Base-by-base conservation (phyloP, 2,329 filamentous ascomycete species). In the Diaporthe sp. region DNA sequence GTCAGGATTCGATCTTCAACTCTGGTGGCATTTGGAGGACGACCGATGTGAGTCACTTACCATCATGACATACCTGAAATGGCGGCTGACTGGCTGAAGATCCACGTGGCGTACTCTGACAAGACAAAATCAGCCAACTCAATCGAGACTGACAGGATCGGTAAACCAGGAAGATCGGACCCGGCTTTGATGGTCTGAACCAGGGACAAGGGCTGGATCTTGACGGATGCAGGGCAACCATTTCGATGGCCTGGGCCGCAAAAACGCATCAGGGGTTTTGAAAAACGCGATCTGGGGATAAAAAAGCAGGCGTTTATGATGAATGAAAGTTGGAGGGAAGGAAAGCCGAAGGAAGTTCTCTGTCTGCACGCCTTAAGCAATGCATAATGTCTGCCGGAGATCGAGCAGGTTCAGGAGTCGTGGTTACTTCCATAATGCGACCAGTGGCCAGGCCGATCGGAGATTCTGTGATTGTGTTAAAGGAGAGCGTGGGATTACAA, bases 241-340 rank as follows among this genome's bases (percentile, higher is more conserved):
- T 13, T 5, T 17, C 35, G 22, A 9, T 25, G 8, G 13, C 17
- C 12, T 25, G 12, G n/a, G 35, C 9, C 30, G 35, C 2, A 2
- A 22, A 7, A 2, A 22, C 1, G 13, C 19, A 8, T 19, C 17
- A 4, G n/a, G 2, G 8, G 38, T 28, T 13, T 1, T 4, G n/a
- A 28, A n/a, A 1, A 13, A 22, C 0, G 10, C 1, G n/a, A 19
- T 1, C 13, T 4, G 1, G 8, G n/a, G 9, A 28, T 7, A 30
- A 8, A 38, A 5, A 15, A 5, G 4, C n/a, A 6, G 22, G 12
- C 1, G 19, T n/a, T 22, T 10, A 35, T 22, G 10, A n/a, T 35
- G 12, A 42, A 6, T 6, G 30, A 7, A n/a, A 35, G 55, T 33
- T 10, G 17, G 15, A 35, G 38, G 2, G 17, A 12, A 12, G 3